phyloP scores from a whole-genome alignment of 768 basidiomycete species.

The Tylopilus sp. region DNA sequence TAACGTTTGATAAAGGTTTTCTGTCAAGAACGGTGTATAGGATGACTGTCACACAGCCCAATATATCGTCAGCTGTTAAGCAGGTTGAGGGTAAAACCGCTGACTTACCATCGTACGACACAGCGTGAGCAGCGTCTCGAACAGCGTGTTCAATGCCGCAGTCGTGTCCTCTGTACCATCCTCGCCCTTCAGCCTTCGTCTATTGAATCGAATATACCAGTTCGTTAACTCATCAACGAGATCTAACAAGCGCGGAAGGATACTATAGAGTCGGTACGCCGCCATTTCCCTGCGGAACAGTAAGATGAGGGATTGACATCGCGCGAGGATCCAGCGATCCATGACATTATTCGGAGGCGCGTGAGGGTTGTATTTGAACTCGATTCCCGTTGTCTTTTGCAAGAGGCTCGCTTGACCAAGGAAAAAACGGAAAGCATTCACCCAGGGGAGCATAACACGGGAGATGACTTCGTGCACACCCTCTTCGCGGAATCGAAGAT shows the following conservation, averaged over 20 bases:
- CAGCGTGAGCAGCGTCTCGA: constrained; percentile 91
- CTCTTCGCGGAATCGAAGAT: constrained; percentile 95
- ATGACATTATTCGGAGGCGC: constrained; percentile 88
- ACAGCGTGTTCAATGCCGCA: constrained; percentile 89
- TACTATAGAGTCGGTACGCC: constrained; percentile 94
- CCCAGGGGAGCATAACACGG: constrained; percentile 95
- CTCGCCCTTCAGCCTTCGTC: constrained; percentile 92
- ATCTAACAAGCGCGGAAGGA: constrained; percentile 90
- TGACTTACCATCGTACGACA: constrained; percentile 87
- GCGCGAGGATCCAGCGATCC: constrained; percentile 97
- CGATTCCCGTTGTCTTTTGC: constrained; percentile 71
- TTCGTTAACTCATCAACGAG: constrained; percentile 97
- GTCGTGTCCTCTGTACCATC: constrained; percentile 85
- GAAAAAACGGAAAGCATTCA: constrained; percentile 99
- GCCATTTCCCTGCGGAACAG: constrained; percentile 94
- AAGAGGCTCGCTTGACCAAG: constrained; percentile 87
- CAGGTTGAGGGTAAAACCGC: neutral
- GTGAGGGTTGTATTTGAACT: constrained; percentile 87
- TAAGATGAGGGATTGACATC: constrained; percentile 95
- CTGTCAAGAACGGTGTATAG: constrained; percentile 97
- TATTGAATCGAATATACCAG: constrained; percentile 99
- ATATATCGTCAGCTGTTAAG: constrained; percentile 1
- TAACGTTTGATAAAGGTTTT: constrained; percentile 92
- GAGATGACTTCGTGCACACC: constrained; percentile 96
- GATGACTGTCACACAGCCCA: constrained; percentile 61